Conservation (phyloP, 78 protist genomes). For the Dictyostelium brefeldianum region DNA sequence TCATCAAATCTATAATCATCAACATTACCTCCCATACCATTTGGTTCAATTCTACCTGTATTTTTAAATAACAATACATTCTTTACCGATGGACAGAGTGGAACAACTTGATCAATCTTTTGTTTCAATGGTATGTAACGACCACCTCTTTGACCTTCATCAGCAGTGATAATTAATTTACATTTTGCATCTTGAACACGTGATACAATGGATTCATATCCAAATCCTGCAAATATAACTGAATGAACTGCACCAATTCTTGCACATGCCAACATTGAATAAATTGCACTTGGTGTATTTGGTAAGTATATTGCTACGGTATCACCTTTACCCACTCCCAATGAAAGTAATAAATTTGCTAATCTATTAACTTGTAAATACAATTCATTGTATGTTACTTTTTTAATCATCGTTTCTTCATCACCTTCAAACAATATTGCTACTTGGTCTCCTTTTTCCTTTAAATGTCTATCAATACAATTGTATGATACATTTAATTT, state of each 20-base stretch:
- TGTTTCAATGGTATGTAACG: conserved; percentile 79
- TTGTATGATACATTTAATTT: conserved; percentile 91
- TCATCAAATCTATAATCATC: conserved; percentile 1
- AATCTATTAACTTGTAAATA: conserved; percentile 81
- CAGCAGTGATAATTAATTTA: conserved; percentile 89
- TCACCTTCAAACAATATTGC: conserved; percentile 89
- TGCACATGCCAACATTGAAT: conserved; percentile 98
- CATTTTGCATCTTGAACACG: conserved; percentile 86
- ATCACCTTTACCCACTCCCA: conserved; percentile 93
- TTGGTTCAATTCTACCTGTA: conserved; percentile 1
- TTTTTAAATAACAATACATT: conserved; percentile 65
- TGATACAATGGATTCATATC: conserved; percentile 80
- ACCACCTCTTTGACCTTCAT: conserved; percentile 88
- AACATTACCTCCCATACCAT: background rate
- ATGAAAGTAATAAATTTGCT: conserved; percentile 88
- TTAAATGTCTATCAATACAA: conserved; percentile 91
- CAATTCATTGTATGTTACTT: conserved; percentile 71
- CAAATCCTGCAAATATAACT: conserved; percentile 88
- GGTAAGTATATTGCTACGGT: conserved; percentile 96
- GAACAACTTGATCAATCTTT: conserved; percentile 78
- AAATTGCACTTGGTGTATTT: conserved; percentile 88
- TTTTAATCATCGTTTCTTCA: conserved; percentile 47
- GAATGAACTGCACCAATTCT: conserved; percentile 96
- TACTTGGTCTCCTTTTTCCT: conserved; percentile 79
- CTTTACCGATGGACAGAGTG: conserved; percentile 25